A percentile compares a stretch with the other conserved stretches of the same genome.
Conservation (phyloP, 345 rosid species). For the Eucalyptus cladocalyx region DNA sequence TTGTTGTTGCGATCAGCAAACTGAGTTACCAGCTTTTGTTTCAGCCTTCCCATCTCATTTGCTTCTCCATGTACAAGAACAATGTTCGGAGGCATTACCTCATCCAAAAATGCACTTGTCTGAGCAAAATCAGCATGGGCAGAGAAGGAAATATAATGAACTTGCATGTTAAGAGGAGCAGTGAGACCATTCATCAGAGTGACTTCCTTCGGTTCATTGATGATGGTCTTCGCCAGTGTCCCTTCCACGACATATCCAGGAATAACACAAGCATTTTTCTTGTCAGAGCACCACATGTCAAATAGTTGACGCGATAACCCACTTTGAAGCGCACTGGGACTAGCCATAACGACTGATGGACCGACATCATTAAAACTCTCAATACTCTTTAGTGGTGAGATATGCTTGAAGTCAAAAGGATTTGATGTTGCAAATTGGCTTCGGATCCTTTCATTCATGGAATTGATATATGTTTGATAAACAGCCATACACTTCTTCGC, state of each 20-base stretch:
- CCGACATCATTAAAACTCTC: constrained; percentile 85
- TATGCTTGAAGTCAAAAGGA: constrained; percentile 91
- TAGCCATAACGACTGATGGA: constrained; percentile 97
- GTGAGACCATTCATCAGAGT: constrained; percentile 88
- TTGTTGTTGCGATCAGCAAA: constrained; percentile 71
- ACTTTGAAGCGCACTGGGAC: constrained; percentile 86
- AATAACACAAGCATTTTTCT: constrained; percentile 77
- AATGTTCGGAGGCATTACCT: constrained; percentile 93
- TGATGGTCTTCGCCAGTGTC: constrained; percentile 68
- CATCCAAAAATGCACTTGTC: constrained; percentile 87
- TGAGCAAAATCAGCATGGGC: constrained; percentile 97
- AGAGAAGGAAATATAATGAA: constrained; percentile 89
- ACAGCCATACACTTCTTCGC: constrained; percentile 96
- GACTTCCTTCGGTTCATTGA: constrained; percentile 88
- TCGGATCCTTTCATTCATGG: constrained; percentile 92
- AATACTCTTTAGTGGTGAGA: constrained; percentile 67
- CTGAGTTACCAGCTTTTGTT: constrained; percentile 69
- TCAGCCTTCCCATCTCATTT: constrained; percentile 90
- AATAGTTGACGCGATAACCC: constrained; percentile 87
- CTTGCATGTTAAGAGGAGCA: constrained; percentile 84
- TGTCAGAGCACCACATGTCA: constrained; percentile 89
- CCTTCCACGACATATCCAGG: constrained; percentile 92
- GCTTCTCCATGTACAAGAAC: constrained; percentile 94
- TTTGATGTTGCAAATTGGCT: constrained; percentile 89
- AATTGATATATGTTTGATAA: constrained; percentile 87